These are phyloP conservation scores for Purshia tridentata DNA, from an alignment of 306 rosid genomes.

Conservation along the genomic window DNA sequence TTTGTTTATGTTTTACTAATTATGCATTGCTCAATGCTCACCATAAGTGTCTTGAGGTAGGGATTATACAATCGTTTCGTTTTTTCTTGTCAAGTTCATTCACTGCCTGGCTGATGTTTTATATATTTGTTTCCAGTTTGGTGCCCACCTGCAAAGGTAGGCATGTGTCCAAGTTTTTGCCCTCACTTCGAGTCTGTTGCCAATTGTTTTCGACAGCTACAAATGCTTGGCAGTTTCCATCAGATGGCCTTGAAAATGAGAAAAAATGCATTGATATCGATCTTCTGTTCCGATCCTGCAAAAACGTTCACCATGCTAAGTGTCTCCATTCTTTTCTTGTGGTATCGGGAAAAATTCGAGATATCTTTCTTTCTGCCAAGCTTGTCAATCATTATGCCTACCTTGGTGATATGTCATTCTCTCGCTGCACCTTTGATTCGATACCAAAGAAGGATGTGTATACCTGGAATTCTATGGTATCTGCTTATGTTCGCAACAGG, in stretches of 20 bases:
- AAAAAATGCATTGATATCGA: conserved; percentile 28
- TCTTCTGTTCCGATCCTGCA: conserved; percentile 37
- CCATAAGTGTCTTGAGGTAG: not conserved
- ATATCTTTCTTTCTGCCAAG: conserved; percentile 35
- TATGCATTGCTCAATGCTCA: too few relatives aligned
- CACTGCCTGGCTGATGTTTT: conserved; percentile 6
- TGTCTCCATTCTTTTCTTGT: conserved; percentile 47
- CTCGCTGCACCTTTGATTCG: conserved; percentile 36
- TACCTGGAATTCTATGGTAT: conserved; percentile 56
- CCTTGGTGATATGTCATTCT: conserved; percentile 38
- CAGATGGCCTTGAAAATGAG: conserved; percentile 29
- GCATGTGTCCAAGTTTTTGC: conserved; percentile 25
- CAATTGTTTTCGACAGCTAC: conserved; percentile 22
- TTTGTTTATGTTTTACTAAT: not conserved
- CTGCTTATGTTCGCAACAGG: conserved; percentile 44
- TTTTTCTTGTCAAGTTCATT: not conserved
- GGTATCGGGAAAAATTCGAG: conserved; percentile 40
- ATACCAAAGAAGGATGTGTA: conserved; percentile 43
- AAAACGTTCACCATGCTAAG: conserved; percentile 36
- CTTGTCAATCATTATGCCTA: conserved; percentile 45
- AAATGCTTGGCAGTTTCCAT: conserved; percentile 10
- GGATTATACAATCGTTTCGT: not conserved
- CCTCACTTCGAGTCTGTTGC: conserved; percentile 28
- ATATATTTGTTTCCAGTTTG: conserved; percentile 32
- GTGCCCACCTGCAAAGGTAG: conserved; percentile 34